A percentile compares a stretch with the other conserved stretches of the same genome.
These are phyloP conservation scores for Bodo saltans DNA, from an alignment of 78 protist genomes.

Conservation along the genomic window DNA sequence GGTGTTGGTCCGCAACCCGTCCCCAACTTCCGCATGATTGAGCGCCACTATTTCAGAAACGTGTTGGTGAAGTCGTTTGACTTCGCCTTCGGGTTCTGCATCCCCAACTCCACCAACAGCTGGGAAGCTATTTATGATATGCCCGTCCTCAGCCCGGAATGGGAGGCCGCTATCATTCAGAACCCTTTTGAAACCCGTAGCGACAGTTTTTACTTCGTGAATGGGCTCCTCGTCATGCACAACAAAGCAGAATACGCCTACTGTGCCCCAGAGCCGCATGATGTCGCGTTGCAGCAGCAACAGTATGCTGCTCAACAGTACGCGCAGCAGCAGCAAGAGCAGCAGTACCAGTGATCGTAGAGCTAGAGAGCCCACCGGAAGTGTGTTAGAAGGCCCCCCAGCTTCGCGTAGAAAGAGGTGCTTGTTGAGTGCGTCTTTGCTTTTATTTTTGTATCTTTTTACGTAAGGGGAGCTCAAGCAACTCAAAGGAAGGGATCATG, in stretches of 20 bases:
- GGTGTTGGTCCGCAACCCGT: constrained; percentile 59
- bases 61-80: constrained; percentile 66
- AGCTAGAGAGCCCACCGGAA: background rate
- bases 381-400: background rate
- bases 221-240: constrained; percentile 72
- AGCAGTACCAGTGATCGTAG: background rate
- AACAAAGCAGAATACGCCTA: constrained; percentile 54
- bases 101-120: constrained; percentile 66
- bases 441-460: background rate
- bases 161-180: constrained; percentile 11
- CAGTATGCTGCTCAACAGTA: background rate
- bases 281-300: background rate
- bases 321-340: background rate
- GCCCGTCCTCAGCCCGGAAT: constrained; percentile 41
- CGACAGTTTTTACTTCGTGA: constrained; percentile 75
- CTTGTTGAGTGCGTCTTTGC: background rate
- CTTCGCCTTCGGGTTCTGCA: constrained; percentile 74
- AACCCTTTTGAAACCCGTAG: constrained; percentile 55
- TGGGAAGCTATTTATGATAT: constrained; percentile 60
- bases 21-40: constrained; percentile 71
- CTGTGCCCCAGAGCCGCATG: background rate
- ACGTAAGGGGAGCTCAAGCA: too few species aligned
- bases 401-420: background rate
- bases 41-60: constrained; percentile 71
- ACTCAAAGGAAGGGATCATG: too few species aligned